Conservation (phyloP, 495 filamentous ascomycete genomes). For the Penicillium steckii region DNA sequence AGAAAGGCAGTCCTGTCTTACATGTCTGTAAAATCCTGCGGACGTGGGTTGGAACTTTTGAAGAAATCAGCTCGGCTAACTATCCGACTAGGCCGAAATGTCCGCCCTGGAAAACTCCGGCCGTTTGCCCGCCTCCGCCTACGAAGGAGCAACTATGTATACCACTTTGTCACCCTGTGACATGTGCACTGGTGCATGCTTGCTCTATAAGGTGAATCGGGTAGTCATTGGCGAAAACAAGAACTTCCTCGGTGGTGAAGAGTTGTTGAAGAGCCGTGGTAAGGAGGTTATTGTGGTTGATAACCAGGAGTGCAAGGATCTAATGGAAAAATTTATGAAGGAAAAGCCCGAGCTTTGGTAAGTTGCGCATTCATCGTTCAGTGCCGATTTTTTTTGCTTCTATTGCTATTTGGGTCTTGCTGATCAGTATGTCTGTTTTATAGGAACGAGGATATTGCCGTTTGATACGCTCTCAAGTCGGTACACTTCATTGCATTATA, state of each 20-base stretch:
- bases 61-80: background rate
- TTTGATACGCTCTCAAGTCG: conserved; percentile 35
- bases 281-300: conserved; percentile 75
- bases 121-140: conserved; percentile 67
- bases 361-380: conserved; percentile 21
- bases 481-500: background rate
- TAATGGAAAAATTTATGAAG: conserved; percentile 77
- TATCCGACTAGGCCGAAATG: conserved; percentile 66
- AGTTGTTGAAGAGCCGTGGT: conserved; percentile 66
- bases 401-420: conserved; percentile 6
- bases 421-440: conserved; percentile 17
- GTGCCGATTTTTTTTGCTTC: conserved; percentile 4
- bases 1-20: conserved; percentile 71
- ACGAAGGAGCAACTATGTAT: conserved; percentile 78
- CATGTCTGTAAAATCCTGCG: conserved; percentile 55
- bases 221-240: conserved; percentile 85
- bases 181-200: conserved; percentile 84
- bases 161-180: conserved; percentile 85
- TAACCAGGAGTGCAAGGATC: conserved; percentile 62
- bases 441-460: conserved; percentile 77
- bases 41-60: background rate
- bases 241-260: conserved; percentile 76
- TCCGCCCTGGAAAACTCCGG: conserved; percentile 77
- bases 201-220: conserved; percentile 76
- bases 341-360: conserved; percentile 78